Percentiles rank a stretch among this genome's conserved stretches.
Evolutionary conservation across 495 filamentous ascomycete species (phyloP).

Genomic region (Glonium stellatum): DNA sequence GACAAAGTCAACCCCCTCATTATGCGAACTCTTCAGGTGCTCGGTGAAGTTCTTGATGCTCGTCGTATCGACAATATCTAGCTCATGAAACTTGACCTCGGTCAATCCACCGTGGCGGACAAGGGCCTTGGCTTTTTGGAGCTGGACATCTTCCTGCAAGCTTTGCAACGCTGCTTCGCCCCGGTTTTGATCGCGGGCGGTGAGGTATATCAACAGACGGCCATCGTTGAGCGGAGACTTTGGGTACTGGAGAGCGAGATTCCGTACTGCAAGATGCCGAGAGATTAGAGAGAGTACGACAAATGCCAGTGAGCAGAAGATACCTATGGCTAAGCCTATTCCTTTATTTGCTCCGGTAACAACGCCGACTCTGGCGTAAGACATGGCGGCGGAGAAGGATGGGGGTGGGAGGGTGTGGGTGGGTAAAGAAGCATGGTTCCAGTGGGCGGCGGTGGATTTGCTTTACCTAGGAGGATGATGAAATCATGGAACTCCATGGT

Average conservation of each 20-base stretch:
- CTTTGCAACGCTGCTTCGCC: conserved; percentile 40
- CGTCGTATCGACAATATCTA: conserved; percentile 40
- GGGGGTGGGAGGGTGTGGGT: too few relatives aligned
- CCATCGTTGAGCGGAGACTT: conserved; percentile 40
- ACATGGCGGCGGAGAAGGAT: conserved; percentile 9
- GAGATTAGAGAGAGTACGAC: background rate
- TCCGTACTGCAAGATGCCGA: conserved; percentile 29
- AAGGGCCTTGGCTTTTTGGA: conserved; percentile 41
- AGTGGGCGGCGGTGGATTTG: too few relatives aligned
- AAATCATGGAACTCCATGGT: too few relatives aligned
- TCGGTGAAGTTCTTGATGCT: conserved; percentile 39
- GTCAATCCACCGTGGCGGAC: conserved; percentile 38
- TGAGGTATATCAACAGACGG: conserved; percentile 46
- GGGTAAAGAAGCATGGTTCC: too few relatives aligned
- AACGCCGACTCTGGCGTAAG: conserved; percentile 32
- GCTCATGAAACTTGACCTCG: conserved; percentile 38
- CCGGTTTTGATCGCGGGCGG: conserved; percentile 40
- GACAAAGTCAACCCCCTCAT: conserved; percentile 44
- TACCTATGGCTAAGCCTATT: conserved; percentile 28
- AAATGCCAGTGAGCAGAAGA: background rate
- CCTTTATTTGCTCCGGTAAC: conserved; percentile 43
- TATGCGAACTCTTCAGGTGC: conserved; percentile 41
- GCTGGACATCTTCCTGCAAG: conserved; percentile 36
- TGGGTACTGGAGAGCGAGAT: conserved; percentile 44
- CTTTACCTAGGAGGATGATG: too few relatives aligned